These are phyloP conservation scores for Parachlorella kessleri DNA, from an alignment of 139 green algal species.

Conservation along the genomic window DNA sequence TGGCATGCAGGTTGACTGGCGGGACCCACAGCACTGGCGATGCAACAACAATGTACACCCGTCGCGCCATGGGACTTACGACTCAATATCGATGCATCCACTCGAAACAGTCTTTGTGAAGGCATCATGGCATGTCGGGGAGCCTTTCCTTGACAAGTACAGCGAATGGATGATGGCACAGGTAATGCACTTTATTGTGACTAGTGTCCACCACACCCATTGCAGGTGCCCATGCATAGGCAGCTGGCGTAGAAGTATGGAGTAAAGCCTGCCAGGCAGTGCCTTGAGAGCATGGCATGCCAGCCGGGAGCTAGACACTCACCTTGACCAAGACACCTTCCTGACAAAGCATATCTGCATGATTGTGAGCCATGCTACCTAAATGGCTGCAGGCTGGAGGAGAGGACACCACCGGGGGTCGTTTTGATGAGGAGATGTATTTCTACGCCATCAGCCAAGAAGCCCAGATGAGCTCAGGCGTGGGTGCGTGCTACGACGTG, in stretches of 20 bases:
- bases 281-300: too few relatives aligned
- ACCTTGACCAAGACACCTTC: too few relatives aligned
- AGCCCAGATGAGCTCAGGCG: slow-evolving; percentile 45
- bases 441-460: slow-evolving; percentile 46
- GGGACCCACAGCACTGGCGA: slow-evolving; percentile 46
- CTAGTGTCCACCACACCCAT: too few relatives aligned
- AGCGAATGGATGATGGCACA: slow-evolving; percentile 54
- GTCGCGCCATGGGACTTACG: slow-evolving; percentile 71
- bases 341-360: too few relatives aligned
- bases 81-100: slow-evolving; percentile 74
- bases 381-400: slow-evolving; percentile 41
- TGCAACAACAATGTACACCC: slow-evolving; percentile 84
- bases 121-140: slow-evolving; percentile 75
- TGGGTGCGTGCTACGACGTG: slow-evolving; percentile 37
- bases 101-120: slow-evolving; percentile 85
- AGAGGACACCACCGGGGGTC: slow-evolving; percentile 60
- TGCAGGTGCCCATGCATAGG: too few relatives aligned
- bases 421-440: slow-evolving; percentile 70
- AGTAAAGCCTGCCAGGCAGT: too few relatives aligned
- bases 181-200: too few relatives aligned
- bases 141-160: slow-evolving; percentile 68
- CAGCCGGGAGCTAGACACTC: too few relatives aligned
- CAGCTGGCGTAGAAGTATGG: too few relatives aligned
- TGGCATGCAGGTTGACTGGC: slow-evolving; percentile 54
- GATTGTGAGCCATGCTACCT: too few relatives aligned